These are phyloP conservation scores for Papiliotrema laurentii DNA, from an alignment of 1,284 basidiomycete species.

Conservation along the genomic window DNA sequence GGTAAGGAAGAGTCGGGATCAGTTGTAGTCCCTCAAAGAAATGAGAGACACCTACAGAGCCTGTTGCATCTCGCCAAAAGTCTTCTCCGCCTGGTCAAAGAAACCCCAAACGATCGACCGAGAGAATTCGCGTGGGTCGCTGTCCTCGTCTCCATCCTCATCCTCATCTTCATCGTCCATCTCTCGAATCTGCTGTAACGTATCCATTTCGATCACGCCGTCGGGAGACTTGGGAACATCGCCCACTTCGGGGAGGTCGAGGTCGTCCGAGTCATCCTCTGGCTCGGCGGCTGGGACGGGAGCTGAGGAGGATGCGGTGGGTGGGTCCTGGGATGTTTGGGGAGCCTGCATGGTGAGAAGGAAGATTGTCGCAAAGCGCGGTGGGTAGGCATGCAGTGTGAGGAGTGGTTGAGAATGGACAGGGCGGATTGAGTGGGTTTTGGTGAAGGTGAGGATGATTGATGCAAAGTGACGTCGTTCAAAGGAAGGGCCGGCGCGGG, in stretches of 20 bases:
- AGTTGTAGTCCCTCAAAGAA: not conserved
- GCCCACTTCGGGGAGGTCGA: not conserved
- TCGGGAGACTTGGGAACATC: not conserved
- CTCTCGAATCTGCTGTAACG: conserved; percentile 79
- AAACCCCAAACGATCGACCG: conserved; percentile 71
- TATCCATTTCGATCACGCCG: conserved; percentile 66
- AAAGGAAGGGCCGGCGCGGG: no score
- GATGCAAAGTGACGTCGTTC: no score
- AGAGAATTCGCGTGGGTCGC: conserved; percentile 62
- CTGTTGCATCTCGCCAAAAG: conserved; percentile 72
- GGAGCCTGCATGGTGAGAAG: not conserved
- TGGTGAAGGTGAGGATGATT: no score
- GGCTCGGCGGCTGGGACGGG: not conserved
- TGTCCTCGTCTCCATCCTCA: conserved; percentile 32
- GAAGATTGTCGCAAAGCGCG: no score
- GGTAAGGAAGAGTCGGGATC: no score
- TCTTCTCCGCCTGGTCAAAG: conserved; percentile 68
- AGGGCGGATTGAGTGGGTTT: no score
- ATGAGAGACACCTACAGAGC: conserved; percentile 60
- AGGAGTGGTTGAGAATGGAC: no score
- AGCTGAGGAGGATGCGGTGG: not conserved
- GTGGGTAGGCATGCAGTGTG: no score
- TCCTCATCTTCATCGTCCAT: conserved; percentile 74
- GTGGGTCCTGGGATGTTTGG: not conserved
- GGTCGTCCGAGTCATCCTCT: not conserved